Conservation (phyloP, 441 rosid species). For the Viola pubescens region DNA sequence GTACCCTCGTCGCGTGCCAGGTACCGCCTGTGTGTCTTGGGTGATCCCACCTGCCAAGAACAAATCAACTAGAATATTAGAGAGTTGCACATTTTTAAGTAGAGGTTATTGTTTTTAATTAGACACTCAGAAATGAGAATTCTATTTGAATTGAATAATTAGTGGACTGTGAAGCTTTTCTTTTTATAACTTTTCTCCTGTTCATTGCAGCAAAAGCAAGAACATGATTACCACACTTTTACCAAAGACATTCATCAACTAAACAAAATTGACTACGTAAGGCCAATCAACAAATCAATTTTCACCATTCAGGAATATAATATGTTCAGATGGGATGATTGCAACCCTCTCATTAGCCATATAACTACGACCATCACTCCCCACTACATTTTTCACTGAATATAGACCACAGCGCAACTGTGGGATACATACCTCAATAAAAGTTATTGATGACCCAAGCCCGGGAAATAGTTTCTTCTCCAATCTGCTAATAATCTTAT, state of each 20-base stretch:
- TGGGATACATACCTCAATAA: constrained; percentile 61
- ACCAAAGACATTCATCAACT: neutral
- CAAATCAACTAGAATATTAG: neutral
- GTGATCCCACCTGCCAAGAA: constrained; percentile 66
- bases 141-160: too few relatives aligned
- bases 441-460: constrained; percentile 63
- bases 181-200: too few relatives aligned
- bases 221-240: too few relatives aligned
- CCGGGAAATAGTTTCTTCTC: constrained; percentile 83
- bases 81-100: too few relatives aligned
- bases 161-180: too few relatives aligned
- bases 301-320: neutral
- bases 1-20: constrained; percentile 84
- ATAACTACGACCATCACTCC: neutral
- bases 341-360: neutral
- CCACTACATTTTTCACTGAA: constrained; percentile 5
- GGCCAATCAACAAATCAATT: neutral
- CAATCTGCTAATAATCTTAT: constrained; percentile 59
- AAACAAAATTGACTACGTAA: neutral
- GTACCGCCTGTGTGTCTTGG: constrained; percentile 82
- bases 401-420: neutral
- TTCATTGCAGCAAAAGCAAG: too few relatives aligned
- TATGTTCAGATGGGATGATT: neutral
- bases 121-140: too few relatives aligned
- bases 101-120: too few relatives aligned